Evolutionary conservation across 2,329 filamentous ascomycete genomes (phyloP).

Genomic region (Cryoendolithus antarcticus): DNA sequence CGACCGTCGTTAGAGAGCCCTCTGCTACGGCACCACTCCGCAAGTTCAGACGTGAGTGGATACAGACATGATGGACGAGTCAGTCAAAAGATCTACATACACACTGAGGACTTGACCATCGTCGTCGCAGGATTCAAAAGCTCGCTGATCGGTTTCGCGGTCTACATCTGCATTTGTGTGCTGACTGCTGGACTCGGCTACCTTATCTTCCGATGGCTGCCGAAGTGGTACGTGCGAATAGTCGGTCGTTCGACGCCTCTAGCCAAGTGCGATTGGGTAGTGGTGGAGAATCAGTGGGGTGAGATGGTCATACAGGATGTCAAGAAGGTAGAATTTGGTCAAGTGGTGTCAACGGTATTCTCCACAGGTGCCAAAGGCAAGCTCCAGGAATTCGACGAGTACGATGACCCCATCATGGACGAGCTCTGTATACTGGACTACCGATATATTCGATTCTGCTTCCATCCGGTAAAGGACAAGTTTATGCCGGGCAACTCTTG

Average conservation of each 20-base stretch:
- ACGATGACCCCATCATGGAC: conserved; percentile 64
- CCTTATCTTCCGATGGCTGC: conserved; percentile 80
- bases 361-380: conserved; percentile 52
- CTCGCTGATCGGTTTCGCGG: conserved; percentile 52
- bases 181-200: conserved; percentile 67
- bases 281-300: conserved; percentile 95
- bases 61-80: conserved; percentile 48
- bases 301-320: conserved; percentile 73
- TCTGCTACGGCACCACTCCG: conserved; percentile 60
- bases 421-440: conserved; percentile 74
- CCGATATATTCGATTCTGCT: conserved; percentile 86
- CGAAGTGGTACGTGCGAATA: conserved; percentile 69
- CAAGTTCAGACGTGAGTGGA: conserved; percentile 54
- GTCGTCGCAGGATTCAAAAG: conserved; percentile 86
- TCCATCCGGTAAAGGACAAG: conserved; percentile 77
- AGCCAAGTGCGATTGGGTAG: conserved; percentile 74
- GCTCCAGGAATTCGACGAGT: conserved; percentile 56
- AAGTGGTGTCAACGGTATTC: conserved; percentile 56
- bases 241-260: conserved; percentile 59
- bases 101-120: conserved; percentile 86
- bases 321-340: conserved; percentile 44
- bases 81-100: conserved; percentile 86
- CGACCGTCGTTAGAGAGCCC: conserved; percentile 40
- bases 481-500: conserved; percentile 79
- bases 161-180: conserved; percentile 60